A percentile compares a stretch with the other conserved stretches of the same genome.
These are phyloP conservation scores for Xylaria sp. DNA, from an alignment of 2,329 filamentous ascomycete species.

Conservation along the genomic window DNA sequence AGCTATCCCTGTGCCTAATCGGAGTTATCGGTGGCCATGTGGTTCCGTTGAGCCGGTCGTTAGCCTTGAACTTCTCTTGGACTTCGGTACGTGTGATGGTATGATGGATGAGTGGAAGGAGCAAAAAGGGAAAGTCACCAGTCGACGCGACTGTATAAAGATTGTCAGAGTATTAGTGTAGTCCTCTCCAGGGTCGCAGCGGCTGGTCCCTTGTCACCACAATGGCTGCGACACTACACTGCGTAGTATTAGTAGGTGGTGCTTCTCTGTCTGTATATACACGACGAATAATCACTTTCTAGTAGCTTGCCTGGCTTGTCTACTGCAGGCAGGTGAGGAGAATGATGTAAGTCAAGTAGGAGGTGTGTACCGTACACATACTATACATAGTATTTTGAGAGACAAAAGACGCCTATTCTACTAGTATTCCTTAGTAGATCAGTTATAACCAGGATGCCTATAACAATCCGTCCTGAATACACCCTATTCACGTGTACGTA, in stretches of 20 bases:
- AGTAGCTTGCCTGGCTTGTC: slow-evolving; percentile 1
- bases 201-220: slow-evolving; percentile 23
- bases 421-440: background rate
- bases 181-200: slow-evolving; percentile 21
- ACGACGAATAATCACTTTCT: background rate
- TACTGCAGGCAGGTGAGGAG: background rate
- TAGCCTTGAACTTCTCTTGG: slow-evolving; percentile 10
- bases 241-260: background rate
- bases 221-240: slow-evolving; percentile 22
- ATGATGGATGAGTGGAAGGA: background rate
- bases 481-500: too few relatives aligned
- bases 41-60: background rate
- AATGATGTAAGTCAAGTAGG: background rate
- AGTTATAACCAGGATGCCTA: slow-evolving; percentile 2
- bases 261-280: background rate
- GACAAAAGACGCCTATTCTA: background rate
- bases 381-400: too few relatives aligned
- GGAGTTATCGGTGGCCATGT: slow-evolving; percentile 20
- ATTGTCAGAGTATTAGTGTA: background rate
- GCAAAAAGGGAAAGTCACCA: slow-evolving; percentile 14
- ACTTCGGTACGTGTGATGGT: background rate
- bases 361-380: background rate
- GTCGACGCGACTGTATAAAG: background rate
- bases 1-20: background rate
- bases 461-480: background rate